Conservation (phyloP, 257 asterid genomes). For the Lavandula angustifolia region DNA sequence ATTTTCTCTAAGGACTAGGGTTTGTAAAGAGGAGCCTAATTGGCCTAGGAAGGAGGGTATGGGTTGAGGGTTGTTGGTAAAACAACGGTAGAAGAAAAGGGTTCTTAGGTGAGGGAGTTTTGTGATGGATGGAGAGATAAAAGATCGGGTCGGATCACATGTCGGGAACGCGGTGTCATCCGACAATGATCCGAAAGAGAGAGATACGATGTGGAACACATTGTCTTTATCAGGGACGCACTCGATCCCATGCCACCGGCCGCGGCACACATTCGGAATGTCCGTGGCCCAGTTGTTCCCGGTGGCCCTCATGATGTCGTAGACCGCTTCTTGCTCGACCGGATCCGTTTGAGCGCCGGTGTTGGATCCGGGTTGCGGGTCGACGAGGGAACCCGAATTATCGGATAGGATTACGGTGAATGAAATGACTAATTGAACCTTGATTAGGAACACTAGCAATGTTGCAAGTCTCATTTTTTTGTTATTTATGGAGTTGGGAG, state of each 20-base stretch:
- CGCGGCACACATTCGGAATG: slow-evolving; percentile 79
- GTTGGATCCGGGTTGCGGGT: slow-evolving; percentile 56
- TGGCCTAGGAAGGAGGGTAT: slow-evolving; percentile 70
- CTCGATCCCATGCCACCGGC: slow-evolving; percentile 95
- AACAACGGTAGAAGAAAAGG: slow-evolving; percentile 76
- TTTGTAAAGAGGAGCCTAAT: slow-evolving; percentile 60
- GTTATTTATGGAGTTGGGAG: neutral
- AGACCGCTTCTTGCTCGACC: slow-evolving; percentile 69
- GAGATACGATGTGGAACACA: slow-evolving; percentile 70
- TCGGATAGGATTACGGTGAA: slow-evolving; percentile 61
- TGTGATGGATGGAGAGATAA: slow-evolving; percentile 66
- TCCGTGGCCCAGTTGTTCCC: slow-evolving; percentile 89
- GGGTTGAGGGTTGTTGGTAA: slow-evolving; percentile 60
- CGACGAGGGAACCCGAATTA: slow-evolving; percentile 48
- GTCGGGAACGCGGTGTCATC: slow-evolving; percentile 92
- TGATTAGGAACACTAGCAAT: slow-evolving; percentile 32
- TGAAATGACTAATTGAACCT: slow-evolving; percentile 24
- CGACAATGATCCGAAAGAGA: slow-evolving; percentile 80
- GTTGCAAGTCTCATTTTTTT: slow-evolving; percentile 38
- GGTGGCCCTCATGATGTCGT: slow-evolving; percentile 83
- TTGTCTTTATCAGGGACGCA: slow-evolving; percentile 82
- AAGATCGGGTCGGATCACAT: slow-evolving; percentile 51
- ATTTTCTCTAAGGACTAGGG: slow-evolving; percentile 70
- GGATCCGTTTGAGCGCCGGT: slow-evolving; percentile 54
- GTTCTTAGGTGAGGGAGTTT: slow-evolving; percentile 74